Percentiles rank a stretch among this genome's conserved stretches.
These are phyloP conservation scores for Nectriaceae sp. DNA, from an alignment of 2,329 filamentous ascomycete species.

Conservation along the genomic window DNA sequence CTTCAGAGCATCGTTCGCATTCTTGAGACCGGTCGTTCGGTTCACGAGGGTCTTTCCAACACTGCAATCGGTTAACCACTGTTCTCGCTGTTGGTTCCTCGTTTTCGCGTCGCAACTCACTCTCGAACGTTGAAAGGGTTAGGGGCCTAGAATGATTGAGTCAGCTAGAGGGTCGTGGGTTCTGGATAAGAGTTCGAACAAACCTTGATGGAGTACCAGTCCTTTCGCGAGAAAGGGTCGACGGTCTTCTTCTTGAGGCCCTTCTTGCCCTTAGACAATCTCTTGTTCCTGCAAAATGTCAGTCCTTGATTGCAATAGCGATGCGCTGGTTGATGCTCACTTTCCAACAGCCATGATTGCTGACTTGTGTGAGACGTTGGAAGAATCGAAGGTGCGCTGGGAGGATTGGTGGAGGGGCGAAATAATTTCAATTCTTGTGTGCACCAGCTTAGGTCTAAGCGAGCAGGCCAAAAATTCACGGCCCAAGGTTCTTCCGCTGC, in stretches of 20 bases:
- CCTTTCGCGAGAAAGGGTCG: slow-evolving; percentile 98
- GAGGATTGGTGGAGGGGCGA: slow-evolving; percentile 43
- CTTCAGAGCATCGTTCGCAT: slow-evolving; percentile 99
- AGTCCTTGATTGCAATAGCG: slow-evolving; percentile 18
- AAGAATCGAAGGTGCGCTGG: slow-evolving; percentile 46
- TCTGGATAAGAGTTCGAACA: too few species aligned
- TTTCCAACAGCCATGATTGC: slow-evolving; percentile 64
- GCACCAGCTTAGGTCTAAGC: slow-evolving; percentile 42
- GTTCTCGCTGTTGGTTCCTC: slow-evolving; percentile 13
- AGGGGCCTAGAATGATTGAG: slow-evolving; percentile 64
- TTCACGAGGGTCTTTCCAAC: slow-evolving; percentile 99
- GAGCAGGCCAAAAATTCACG: slow-evolving; percentile 31
- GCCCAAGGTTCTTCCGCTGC: slow-evolving; percentile 32
- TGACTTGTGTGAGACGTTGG: slow-evolving; percentile 49
- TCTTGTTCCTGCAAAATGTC: slow-evolving; percentile 80
- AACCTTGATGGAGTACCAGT: slow-evolving; percentile 98
- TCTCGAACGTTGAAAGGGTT: slow-evolving; percentile 95
- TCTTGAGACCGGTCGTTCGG: slow-evolving; percentile 99
- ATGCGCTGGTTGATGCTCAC: slow-evolving; percentile 40
- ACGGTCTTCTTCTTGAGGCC: slow-evolving; percentile 99
- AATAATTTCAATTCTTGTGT: slow-evolving; percentile 46
- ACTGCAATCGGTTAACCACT: slow-evolving; percentile 53
- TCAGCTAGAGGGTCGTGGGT: too few species aligned
- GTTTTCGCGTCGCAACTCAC: slow-evolving; percentile 61
- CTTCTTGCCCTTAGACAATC: slow-evolving; percentile 99